phyloP scores from a whole-genome alignment of 2,329 filamentous ascomycete genomes.

The Neonectria punicea region DNA sequence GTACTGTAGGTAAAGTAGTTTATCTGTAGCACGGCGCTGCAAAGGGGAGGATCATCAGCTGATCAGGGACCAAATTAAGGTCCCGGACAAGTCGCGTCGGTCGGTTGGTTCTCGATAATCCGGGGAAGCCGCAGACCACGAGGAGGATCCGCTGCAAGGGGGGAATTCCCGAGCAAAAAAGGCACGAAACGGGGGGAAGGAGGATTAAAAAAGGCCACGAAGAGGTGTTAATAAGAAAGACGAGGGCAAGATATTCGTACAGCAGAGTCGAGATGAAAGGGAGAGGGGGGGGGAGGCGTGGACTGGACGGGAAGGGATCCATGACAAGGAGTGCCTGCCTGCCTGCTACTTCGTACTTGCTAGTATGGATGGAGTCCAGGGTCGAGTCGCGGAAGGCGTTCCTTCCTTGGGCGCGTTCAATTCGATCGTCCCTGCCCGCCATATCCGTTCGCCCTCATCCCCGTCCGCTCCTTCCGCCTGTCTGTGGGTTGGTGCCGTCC shows the following conservation, averaged over 20 bases:
- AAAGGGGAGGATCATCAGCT: slow-evolving; percentile 47
- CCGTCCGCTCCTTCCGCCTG: slow-evolving; percentile 15
- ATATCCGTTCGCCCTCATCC: slow-evolving; percentile 18
- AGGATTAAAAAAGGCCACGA: neutral
- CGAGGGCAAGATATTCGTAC: neutral
- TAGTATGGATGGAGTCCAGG: neutral
- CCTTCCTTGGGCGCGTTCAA: slow-evolving; percentile 12
- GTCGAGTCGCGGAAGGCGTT: slow-evolving; percentile 7
- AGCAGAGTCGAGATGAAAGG: slow-evolving; percentile 9
- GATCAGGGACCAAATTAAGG: slow-evolving; percentile 38
- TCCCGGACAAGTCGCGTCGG: slow-evolving; percentile 35
- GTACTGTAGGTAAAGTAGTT: slow-evolving; percentile 2
- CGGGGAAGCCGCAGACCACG: slow-evolving; percentile 41
- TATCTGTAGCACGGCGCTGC: slow-evolving; percentile 37
- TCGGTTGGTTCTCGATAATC: slow-evolving; percentile 41
- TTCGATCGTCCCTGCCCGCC: neutral
- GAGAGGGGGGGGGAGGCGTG: slow-evolving; percentile 23
- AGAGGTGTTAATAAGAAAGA: slow-evolving; percentile 1
- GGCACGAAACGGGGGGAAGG: neutral
- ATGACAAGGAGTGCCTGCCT: slow-evolving; percentile 4
- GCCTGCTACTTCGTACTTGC: neutral
- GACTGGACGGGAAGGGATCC: slow-evolving; percentile 10
- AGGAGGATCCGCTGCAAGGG: slow-evolving; percentile 35
- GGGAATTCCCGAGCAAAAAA: slow-evolving; percentile 7
- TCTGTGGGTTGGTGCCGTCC: neutral